Percentiles rank a stretch among this genome's conserved stretches.
Conservation (phyloP, 805 yeast genomes). For the Saccharomycopsis selenospora region DNA sequence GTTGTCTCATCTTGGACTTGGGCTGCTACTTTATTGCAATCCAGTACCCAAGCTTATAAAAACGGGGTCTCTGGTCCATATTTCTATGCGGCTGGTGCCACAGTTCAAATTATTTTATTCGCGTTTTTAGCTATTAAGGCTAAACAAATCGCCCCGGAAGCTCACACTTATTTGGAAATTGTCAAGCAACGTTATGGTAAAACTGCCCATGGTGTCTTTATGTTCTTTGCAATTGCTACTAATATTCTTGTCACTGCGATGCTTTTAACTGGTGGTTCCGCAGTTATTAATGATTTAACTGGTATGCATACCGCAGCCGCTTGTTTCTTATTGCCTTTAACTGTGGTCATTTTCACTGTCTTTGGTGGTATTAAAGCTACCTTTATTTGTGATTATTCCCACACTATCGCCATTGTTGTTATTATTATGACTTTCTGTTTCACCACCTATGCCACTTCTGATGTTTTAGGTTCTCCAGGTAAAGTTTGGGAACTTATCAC, state of each 20-base stretch:
- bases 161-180: constrained; percentile 86
- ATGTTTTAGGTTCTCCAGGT: constrained; percentile 72
- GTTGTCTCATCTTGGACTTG: constrained; percentile 94
- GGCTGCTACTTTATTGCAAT: constrained; percentile 62
- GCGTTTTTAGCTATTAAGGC: constrained; percentile 84
- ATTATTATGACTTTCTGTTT: constrained; percentile 79
- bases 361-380: constrained; percentile 83
- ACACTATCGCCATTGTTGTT: constrained; percentile 72
- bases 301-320: constrained; percentile 82
- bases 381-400: constrained; percentile 70
- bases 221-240: constrained; percentile 80
- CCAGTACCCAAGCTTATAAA: constrained; percentile 71
- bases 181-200: constrained; percentile 75
- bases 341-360: constrained; percentile 65
- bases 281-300: constrained; percentile 70
- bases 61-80: constrained; percentile 77
- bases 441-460: constrained; percentile 65
- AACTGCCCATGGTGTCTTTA: constrained; percentile 58
- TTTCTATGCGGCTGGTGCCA: constrained; percentile 88
- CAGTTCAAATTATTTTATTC: constrained; percentile 79
- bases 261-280: constrained; percentile 87
- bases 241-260: constrained; percentile 87
- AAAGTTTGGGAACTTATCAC: constrained; percentile 69
- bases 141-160: constrained; percentile 82
- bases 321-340: constrained; percentile 73